Evolutionary conservation across 768 basidiomycete species (phyloP).

Genomic region (Naganishia vaughanmartiniae): DNA sequence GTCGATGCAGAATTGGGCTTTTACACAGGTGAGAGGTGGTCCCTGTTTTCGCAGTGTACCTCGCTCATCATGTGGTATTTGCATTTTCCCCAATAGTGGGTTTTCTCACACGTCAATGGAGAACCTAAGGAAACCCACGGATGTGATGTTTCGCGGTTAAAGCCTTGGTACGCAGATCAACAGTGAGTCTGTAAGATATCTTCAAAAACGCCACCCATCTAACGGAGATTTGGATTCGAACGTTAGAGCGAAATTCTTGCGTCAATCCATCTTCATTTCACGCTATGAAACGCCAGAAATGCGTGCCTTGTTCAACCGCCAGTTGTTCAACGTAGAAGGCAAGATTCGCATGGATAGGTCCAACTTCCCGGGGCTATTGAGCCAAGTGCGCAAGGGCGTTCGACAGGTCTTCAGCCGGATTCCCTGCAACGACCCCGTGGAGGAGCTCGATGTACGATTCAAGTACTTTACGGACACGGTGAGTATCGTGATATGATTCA

Average conservation of each 20-base stretch:
- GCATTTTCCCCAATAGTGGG: slow-evolving; percentile 60
- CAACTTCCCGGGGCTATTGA: slow-evolving; percentile 65
- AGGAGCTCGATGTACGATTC: slow-evolving; percentile 84
- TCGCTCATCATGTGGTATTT: not conserved
- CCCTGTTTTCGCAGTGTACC: not conserved
- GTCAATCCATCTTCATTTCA: slow-evolving; percentile 84
- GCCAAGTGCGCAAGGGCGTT: slow-evolving; percentile 73
- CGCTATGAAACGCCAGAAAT: slow-evolving; percentile 86
- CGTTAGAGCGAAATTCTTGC: slow-evolving; percentile 72
- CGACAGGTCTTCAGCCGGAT: slow-evolving; percentile 63
- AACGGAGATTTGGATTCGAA: not conserved
- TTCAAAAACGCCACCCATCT: not conserved
- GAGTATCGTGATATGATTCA: slow-evolving; percentile 23
- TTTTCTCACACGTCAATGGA: slow-evolving; percentile 78
- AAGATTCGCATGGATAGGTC: slow-evolving; percentile 66
- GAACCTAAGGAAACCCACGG: slow-evolving; percentile 90
- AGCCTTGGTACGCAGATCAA: slow-evolving; percentile 95
- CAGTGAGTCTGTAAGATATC: slow-evolving; percentile 61
- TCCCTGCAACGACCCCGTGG: slow-evolving; percentile 57
- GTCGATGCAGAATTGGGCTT: slow-evolving; percentile 99
- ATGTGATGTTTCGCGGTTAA: slow-evolving; percentile 92
- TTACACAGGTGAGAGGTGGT: slow-evolving; percentile 69
- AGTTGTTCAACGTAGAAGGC: slow-evolving; percentile 78
- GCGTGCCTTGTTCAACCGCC: slow-evolving; percentile 71
- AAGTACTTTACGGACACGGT: slow-evolving; percentile 83